Base-by-base conservation (phyloP, 345 rosid genomes). In the Kernera saxatilis region DNA sequence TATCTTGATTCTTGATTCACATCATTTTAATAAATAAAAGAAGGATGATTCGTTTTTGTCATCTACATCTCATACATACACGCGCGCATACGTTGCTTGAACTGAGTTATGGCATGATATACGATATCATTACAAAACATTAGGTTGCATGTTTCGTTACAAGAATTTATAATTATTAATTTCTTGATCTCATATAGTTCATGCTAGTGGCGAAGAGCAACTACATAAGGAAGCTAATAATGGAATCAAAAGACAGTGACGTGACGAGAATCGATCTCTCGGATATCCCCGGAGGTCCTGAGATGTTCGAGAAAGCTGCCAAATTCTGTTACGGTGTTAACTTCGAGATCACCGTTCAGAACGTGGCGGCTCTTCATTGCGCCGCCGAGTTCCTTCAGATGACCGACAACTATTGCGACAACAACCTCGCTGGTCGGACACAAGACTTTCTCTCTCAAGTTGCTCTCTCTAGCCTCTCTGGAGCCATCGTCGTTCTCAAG, bases 241-340 rank as follows among this genome's bases (percentile, higher is more conserved):
- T 89, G 81, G 96, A 91, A 54, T 82, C 99, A 1, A 76, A 84
- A 11, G 93, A 82, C 44, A 44, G 81, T 0, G 97, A 86, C 53
- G 75, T 89, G 37, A 78, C 89, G 0, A 83, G 77, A 67, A 83
- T 94, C 53, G 46, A 84, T 53, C 80, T 94, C 11, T 88, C 95
- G 3, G 85, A 82, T 66, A 79, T 88, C 3, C 97, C 99, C 0
- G 99, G 99, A 37, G 99, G 99, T n/a, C 89, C 96, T 0, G 93
- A 94, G 79, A 86, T 84, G 64, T 88, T 94, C 36, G 99, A 89
- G 80, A 94, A 91, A 78, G 95, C 93, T 1, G 97, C 95, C 0
- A 94, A 91, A 15, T 94, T 94, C 82, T 94, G 99, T 77, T 94
- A 94, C 59, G 88, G 97, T 0, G 89, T 94, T 52, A 94, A 94